A percentile compares a stretch with the other conserved stretches of the same genome.
Evolutionary conservation across 2,329 filamentous ascomycete species (phyloP).

Genomic region (Xylariaceae sp.): DNA sequence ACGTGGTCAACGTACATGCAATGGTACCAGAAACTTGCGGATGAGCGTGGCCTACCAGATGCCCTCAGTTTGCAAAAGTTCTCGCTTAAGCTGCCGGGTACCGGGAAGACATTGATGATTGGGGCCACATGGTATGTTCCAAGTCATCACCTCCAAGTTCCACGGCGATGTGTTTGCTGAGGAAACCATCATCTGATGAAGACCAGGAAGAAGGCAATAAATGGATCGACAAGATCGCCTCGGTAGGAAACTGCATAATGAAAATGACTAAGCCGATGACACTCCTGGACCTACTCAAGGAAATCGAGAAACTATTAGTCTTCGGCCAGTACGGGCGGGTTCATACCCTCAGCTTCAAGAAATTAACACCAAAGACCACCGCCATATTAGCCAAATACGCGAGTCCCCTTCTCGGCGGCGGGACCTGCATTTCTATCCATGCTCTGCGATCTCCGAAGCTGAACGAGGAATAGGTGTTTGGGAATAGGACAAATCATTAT

Average conservation of each 20-base stretch:
- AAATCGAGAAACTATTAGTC: slow-evolving; percentile 12
- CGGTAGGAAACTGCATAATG: not conserved
- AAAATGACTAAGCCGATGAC: not conserved
- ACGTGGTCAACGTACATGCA: slow-evolving; percentile 4
- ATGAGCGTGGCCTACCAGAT: not conserved
- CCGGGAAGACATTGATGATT: not conserved
- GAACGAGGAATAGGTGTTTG: not conserved
- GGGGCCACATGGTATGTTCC: not conserved
- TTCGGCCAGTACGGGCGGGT: not conserved
- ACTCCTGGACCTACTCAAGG: slow-evolving; percentile 2
- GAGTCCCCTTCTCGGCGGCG: not conserved
- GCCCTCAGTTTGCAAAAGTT: not conserved
- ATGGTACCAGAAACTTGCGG: not conserved
- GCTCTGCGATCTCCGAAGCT: not conserved
- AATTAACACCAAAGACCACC: not conserved
- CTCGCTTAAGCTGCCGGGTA: not conserved
- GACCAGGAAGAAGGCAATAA: not conserved
- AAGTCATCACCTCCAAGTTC: no score
- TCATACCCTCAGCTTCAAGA: not conserved
- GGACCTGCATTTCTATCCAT: not conserved
- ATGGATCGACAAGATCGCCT: not conserved
- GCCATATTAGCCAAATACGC: not conserved
- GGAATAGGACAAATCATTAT: not conserved
- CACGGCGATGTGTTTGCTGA: no score
- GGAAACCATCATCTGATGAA: not conserved